Percentiles rank a stretch among this genome's conserved stretches.
Evolutionary conservation across 306 rosid species (phyloP).

Genomic region (Gastrolobium villosum): DNA sequence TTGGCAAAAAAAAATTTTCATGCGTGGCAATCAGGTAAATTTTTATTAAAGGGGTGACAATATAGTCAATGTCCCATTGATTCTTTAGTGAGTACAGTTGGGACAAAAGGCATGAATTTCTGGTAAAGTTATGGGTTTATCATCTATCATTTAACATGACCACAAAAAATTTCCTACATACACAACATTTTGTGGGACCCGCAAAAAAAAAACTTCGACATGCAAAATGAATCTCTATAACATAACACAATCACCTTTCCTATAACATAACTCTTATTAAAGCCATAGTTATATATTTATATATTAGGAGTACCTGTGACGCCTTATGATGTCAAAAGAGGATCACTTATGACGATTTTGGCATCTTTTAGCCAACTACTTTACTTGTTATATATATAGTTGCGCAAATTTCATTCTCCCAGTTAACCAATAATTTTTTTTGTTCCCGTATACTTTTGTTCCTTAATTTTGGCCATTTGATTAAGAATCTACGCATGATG

Average conservation of each 20-base stretch:
- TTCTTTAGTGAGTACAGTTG: neutral
- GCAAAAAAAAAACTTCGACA: too few relatives aligned
- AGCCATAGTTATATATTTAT: neutral
- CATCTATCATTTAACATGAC: too few relatives aligned
- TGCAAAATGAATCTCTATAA: too few relatives aligned
- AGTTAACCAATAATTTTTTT: neutral
- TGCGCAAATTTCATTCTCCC: neutral
- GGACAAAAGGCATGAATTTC: conserved; percentile 9
- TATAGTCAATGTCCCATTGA: too few relatives aligned
- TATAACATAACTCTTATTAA: too few relatives aligned
- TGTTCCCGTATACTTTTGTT: neutral
- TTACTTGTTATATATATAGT: neutral
- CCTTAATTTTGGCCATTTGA: neutral
- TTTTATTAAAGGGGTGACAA: too few relatives aligned
- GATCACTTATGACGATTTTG: neutral
- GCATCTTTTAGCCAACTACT: neutral
- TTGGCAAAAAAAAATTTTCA: too few relatives aligned
- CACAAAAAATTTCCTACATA: too few relatives aligned
- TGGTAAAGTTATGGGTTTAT: too few relatives aligned
- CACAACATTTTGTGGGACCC: too few relatives aligned
- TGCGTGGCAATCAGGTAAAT: too few relatives aligned
- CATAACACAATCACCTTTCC: too few relatives aligned
- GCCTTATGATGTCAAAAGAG: neutral
- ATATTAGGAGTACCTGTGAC: conserved; percentile 25
- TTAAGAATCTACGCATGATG: neutral